Evolutionary conservation across 2,329 filamentous ascomycete genomes (phyloP).

Genomic region (Chaetomium strumarium): DNA sequence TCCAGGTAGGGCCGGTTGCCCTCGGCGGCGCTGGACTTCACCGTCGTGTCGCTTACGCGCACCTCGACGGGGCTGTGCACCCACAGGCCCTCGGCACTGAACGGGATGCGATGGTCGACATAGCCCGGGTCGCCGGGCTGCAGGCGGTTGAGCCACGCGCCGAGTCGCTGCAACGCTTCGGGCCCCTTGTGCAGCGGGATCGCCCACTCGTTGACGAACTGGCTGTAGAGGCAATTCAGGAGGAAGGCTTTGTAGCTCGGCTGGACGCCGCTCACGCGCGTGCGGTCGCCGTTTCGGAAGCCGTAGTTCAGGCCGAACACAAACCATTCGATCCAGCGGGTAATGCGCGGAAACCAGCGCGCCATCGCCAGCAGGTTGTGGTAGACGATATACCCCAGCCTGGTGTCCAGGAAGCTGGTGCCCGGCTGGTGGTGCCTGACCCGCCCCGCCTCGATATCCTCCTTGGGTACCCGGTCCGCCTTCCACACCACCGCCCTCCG

Average conservation of each 20-base stretch:
- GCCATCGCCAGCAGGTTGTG: constrained; percentile 81
- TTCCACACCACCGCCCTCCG: constrained; percentile 83
- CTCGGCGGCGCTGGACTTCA: constrained; percentile 29
- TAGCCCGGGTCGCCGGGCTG: constrained; percentile 51
- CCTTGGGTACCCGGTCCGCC: constrained; percentile 46
- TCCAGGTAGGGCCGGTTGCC: constrained; percentile 45
- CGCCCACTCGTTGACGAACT: constrained; percentile 98
- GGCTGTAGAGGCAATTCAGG: constrained; percentile 98
- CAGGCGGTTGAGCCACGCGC: constrained; percentile 72
- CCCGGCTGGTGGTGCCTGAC: constrained; percentile 46
- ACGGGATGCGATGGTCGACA: constrained; percentile 61
- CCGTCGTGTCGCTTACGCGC: constrained; percentile 59
- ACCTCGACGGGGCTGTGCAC: constrained; percentile 78
- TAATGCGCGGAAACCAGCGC: constrained; percentile 68
- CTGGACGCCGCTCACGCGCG: constrained; percentile 68
- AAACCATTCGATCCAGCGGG: constrained; percentile 92
- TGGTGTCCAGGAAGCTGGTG: constrained; percentile 72
- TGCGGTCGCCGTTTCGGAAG: constrained; percentile 58
- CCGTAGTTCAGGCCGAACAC: constrained; percentile 98
- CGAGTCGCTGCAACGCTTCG: constrained; percentile 76
- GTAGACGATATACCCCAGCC: constrained; percentile 81
- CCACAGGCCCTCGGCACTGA: constrained; percentile 60
- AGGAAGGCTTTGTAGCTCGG: constrained; percentile 73
- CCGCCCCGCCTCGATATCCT: constrained; percentile 40
- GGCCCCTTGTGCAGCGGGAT: constrained; percentile 80